Conservation (phyloP, 345 rosid genomes). For the Pugionium dolabratum region DNA sequence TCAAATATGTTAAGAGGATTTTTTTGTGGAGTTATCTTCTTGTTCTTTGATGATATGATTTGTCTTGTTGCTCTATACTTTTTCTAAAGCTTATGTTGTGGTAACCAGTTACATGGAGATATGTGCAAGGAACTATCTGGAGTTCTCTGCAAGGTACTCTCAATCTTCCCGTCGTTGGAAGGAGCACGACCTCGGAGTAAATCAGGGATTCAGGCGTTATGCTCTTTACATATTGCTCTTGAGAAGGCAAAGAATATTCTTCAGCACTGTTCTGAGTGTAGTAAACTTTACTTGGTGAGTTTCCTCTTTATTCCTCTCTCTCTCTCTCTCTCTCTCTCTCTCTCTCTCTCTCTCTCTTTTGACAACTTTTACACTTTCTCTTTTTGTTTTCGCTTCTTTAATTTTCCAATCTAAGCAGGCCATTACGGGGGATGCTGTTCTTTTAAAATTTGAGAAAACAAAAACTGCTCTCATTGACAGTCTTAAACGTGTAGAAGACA, state of each 20-base stretch:
- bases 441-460: conserved; percentile 80
- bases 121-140: conserved; percentile 79
- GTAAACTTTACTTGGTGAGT: conserved; percentile 91
- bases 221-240: conserved; percentile 89
- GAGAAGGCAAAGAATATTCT: conserved; percentile 86
- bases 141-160: conserved; percentile 66
- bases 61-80: background rate
- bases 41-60: conserved; percentile 10
- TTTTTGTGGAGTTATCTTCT: conserved; percentile 1
- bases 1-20: background rate
- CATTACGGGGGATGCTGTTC: conserved; percentile 90
- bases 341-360: conserved; percentile 7
- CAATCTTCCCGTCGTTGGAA: conserved; percentile 88
- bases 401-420: conserved; percentile 52
- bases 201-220: conserved; percentile 94
- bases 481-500: conserved; percentile 91
- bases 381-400: background rate
- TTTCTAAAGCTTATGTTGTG: conserved; percentile 19
- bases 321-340: background rate
- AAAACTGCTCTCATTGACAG: conserved; percentile 70
- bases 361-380: conserved; percentile 13
- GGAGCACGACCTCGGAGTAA: conserved; percentile 97
- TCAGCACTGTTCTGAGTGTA: conserved; percentile 88
- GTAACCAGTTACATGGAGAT: conserved; percentile 81
- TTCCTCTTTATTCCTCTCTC: conserved; percentile 6